Evolutionary conservation across 352 stramenopile genomes (phyloP), one percentile per base, ranked within the genome.

Genomic region (Aphanomyces euteiches): DNA sequence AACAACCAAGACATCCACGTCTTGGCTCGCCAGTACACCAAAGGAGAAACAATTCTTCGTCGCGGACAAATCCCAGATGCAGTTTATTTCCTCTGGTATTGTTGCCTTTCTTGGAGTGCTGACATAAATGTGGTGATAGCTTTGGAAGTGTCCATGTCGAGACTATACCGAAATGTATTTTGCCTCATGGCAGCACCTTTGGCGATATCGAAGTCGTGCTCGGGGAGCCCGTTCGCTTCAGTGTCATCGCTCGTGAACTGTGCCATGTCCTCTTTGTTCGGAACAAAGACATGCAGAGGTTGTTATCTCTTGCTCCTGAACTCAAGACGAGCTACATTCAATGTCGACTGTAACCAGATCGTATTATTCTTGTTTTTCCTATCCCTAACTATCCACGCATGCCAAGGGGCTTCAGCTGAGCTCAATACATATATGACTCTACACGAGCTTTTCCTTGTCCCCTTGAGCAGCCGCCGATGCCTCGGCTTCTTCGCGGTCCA

Each of bases 31-130:
- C 80, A 88, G 60, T 94, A 85, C 56, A 75, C 75, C 5, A 78
- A 78, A 48, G 81, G 84, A 5, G 77, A 91, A 66, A 75, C 77
- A n/a, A 84, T 94, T 38, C 84, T 82, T 56, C 82, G 79, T 13
- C 81, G 87, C 34, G 87, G 87, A 48, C 78, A 81, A 36, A 72
- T 90, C 5, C 80, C 87, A 1, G 85, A 76, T 2, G 87, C 82
- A 13, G 81, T 92, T n/a, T 92, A 90, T 56, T 92, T 94, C 57
- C 83, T 94, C 69, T 83, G 78, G 86, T 93, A 12, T 47, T 56
- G 41, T n/a, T n/a, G n/a, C n/a, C 28, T 28, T 28, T 47, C 36
- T 69, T 21, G 50, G 0, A 19, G 12, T 64, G 56, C 12, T 28
- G 19, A 36, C 36, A 15, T 34, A 13, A 15, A 28, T 15, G 1